These are phyloP conservation scores for Tritrichomonas musculus DNA, from an alignment of 208 protist genomes.

Conservation along the genomic window DNA sequence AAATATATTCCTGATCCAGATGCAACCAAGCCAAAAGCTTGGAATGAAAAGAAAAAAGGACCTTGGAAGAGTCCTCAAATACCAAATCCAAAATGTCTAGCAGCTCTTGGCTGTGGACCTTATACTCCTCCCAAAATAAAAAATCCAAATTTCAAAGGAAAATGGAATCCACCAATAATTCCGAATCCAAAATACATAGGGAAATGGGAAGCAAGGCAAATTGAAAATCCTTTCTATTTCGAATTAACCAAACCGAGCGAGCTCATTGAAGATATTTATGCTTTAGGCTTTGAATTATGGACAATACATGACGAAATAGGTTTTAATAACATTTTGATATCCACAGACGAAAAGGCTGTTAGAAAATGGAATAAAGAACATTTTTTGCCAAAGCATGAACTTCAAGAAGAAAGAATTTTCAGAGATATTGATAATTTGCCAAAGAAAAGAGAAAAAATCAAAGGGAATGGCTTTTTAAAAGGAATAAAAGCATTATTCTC, in stretches of 20 bases:
- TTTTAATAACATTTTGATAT: background rate
- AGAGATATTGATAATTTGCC: no score
- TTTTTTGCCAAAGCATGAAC: background rate
- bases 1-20: slow-evolving; percentile 42
- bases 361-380: background rate
- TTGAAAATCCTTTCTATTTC: slow-evolving; percentile 50
- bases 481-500: no score
- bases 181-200: slow-evolving; percentile 53
- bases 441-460: no score
- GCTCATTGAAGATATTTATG: background rate
- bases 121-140: slow-evolving; percentile 44
- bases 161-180: slow-evolving; percentile 38
- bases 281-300: background rate
- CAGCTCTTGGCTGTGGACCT: background rate
- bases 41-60: slow-evolving; percentile 49
- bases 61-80: slow-evolving; percentile 43
- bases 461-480: no score
- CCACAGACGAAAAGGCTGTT: background rate
- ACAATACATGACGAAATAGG: background rate
- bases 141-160: slow-evolving; percentile 49
- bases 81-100: slow-evolving; percentile 45
- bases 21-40: slow-evolving; percentile 45
- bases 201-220: slow-evolving; percentile 45
- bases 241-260: background rate
- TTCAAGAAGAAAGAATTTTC: background rate